Evolutionary conservation across 2,329 filamentous ascomycete species (phyloP).

Genomic region (Ophiostoma quercus): DNA sequence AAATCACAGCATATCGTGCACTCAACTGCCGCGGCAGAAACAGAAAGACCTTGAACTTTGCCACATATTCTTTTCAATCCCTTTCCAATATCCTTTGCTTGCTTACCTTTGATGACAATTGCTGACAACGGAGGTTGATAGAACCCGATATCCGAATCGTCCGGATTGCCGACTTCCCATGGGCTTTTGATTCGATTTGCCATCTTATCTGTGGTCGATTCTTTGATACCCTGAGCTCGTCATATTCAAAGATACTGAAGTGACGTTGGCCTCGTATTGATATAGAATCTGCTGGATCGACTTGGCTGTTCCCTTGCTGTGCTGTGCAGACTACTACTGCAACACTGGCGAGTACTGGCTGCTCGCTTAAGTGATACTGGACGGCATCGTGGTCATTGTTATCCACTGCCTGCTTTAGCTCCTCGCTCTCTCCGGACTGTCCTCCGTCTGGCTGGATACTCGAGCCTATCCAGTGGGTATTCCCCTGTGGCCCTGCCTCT

Average conservation of each 20-base stretch:
- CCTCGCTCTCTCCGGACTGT: constrained; percentile 8
- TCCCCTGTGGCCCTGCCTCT: too few species aligned
- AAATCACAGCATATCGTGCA: too few species aligned
- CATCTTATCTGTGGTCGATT: background rate
- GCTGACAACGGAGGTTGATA: background rate
- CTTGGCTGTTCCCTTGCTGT: too few species aligned
- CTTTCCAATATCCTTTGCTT: background rate
- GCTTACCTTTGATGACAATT: background rate
- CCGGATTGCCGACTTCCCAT: too few species aligned
- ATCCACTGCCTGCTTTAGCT: background rate
- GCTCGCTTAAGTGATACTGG: too few species aligned
- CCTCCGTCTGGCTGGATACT: background rate
- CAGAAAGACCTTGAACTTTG: background rate
- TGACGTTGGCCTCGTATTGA: background rate
- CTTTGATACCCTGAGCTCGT: background rate
- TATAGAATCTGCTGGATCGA: too few species aligned
- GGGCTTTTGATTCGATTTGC: background rate
- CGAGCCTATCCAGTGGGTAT: background rate
- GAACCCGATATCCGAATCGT: background rate
- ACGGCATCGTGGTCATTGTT: too few species aligned
- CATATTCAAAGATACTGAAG: background rate
- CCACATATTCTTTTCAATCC: too few species aligned
- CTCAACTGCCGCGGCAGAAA: background rate
- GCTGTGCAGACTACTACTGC: too few species aligned
- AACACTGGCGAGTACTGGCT: background rate